A percentile compares a stretch with the other conserved stretches of the same genome.
These are phyloP conservation scores for Vanrija humicola DNA, from an alignment of 1,284 basidiomycete species.

Conservation along the genomic window DNA sequence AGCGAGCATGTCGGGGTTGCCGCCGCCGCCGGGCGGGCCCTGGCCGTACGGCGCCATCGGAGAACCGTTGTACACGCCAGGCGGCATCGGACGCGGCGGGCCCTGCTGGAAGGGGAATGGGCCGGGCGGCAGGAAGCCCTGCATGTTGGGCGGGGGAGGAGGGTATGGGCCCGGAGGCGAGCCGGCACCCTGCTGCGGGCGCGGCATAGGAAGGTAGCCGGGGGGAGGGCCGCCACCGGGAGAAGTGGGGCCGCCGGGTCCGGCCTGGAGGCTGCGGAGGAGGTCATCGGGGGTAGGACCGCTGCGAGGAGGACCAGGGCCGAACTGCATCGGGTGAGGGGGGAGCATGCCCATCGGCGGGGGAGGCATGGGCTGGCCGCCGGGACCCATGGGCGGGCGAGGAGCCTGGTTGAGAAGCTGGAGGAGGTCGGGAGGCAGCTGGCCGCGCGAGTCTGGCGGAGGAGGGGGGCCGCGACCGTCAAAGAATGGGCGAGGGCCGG, in stretches of 20 bases:
- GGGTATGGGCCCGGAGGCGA: background rate
- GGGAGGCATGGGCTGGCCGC: constrained; percentile 6
- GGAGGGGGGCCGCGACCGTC: constrained; percentile 4
- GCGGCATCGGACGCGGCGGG: constrained; percentile 7
- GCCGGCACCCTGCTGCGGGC: background rate
- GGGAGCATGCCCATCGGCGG: constrained; percentile 21
- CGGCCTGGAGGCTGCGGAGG: constrained; percentile 19
- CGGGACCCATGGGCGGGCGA: constrained; percentile 1
- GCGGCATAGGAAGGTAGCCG: constrained; percentile 10
- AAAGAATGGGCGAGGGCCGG: constrained; percentile 5
- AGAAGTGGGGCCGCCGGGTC: background rate
- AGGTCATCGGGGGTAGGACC: constrained; percentile 19
- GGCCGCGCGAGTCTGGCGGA: constrained; percentile 20
- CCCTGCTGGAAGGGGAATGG: constrained; percentile 9
- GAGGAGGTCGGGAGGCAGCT: constrained; percentile 18
- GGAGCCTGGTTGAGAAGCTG: constrained; percentile 25
- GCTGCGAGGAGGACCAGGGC: constrained; percentile 1
- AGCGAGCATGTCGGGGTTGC: constrained; percentile 31
- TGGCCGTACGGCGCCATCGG: constrained; percentile 6
- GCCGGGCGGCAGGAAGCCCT: constrained; percentile 17
- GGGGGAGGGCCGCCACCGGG: background rate
- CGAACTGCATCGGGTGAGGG: constrained; percentile 13
- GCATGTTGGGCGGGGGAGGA: constrained; percentile 13
- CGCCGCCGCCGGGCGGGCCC: background rate
- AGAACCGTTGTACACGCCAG: constrained; percentile 3